A percentile compares a stretch with the other conserved stretches of the same genome.
phyloP scores from a whole-genome alignment of 176 grass and related monocot species.

The Zoysia pacifica region DNA sequence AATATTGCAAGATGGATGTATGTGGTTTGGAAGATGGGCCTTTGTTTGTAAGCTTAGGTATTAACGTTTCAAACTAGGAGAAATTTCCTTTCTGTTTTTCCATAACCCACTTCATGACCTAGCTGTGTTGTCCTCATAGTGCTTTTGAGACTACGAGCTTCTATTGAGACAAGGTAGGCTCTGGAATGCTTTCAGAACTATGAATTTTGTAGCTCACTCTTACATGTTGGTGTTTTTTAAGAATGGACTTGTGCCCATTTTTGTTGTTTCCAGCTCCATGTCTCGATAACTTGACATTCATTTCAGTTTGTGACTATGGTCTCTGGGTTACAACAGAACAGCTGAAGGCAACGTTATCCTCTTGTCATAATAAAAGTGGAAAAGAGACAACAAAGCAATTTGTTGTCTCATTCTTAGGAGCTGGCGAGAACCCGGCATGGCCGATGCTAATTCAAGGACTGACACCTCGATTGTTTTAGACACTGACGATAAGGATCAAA shows the following conservation, averaged over 20 bases:
- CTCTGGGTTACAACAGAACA: slow-evolving; percentile 18
- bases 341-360: not conserved
- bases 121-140: slow-evolving; percentile 4
- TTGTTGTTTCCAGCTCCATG: slow-evolving; percentile 25
- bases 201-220: slow-evolving; percentile 24
- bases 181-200: slow-evolving; percentile 10
- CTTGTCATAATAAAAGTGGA: slow-evolving; percentile 22
- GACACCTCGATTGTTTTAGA: slow-evolving; percentile 61
- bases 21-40: slow-evolving; percentile 3
- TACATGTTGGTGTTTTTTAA: slow-evolving; percentile 4
- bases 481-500: slow-evolving; percentile 62
- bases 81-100: not conserved
- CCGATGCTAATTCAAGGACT: slow-evolving; percentile 67
- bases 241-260: not conserved
- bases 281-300: slow-evolving; percentile 19
- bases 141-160: slow-evolving; percentile 3
- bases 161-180: slow-evolving; percentile 6
- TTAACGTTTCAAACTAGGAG: slow-evolving; percentile 1
- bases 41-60: slow-evolving; percentile 3
- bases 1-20: not conserved
- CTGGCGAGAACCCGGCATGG: slow-evolving; percentile 51
- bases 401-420: slow-evolving; percentile 52
- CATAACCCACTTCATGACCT: not conserved
- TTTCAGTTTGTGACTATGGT: slow-evolving; percentile 26
- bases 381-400: slow-evolving; percentile 58